These are phyloP conservation scores for Arthrobotrys musiformis DNA, from an alignment of 2,329 filamentous ascomycete species.

Conservation along the genomic window DNA sequence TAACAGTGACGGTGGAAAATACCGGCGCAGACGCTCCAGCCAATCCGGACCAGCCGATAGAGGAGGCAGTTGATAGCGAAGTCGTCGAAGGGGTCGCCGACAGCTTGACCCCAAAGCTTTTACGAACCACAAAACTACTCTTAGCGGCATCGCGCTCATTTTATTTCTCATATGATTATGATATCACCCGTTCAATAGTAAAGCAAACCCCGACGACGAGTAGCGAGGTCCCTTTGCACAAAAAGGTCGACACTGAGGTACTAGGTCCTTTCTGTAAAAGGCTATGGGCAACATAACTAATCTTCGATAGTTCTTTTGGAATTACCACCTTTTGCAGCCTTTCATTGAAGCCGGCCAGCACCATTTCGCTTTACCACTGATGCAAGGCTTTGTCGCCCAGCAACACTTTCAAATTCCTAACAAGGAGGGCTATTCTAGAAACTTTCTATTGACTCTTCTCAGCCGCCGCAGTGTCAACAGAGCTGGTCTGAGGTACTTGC, in stretches of 20 bases:
- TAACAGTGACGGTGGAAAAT: conserved; percentile 23
- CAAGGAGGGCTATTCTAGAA: conserved; percentile 60
- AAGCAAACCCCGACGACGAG: conserved; percentile 37
- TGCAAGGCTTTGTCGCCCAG: conserved; percentile 92
- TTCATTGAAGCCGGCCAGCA: conserved; percentile 80
- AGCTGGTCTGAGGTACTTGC: conserved; percentile 87
- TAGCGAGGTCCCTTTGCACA: conserved; percentile 72
- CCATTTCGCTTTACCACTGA: conserved; percentile 78
- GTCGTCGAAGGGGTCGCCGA: conserved; percentile 64
- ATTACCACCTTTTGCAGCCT: conserved; percentile 76
- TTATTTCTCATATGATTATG: conserved; percentile 94
- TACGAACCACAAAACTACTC: conserved; percentile 84
- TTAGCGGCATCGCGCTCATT: conserved; percentile 85
- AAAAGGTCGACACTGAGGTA: conserved; percentile 76
- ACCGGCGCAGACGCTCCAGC: conserved; percentile 27
- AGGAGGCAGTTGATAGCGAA: conserved; percentile 53
- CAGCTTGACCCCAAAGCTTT: conserved; percentile 80
- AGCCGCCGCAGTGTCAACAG: conserved; percentile 88
- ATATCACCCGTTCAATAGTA: conserved; percentile 77
- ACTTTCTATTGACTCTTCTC: conserved; percentile 85
- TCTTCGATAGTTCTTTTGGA: conserved; percentile 83
- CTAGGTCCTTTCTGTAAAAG: conserved; percentile 50
- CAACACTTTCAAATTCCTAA: conserved; percentile 60
- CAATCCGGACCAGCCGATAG: conserved; percentile 24
- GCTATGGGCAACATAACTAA: conserved; percentile 13